Conservation (phyloP, 257 asterid species). For the Agastache rugosa region DNA sequence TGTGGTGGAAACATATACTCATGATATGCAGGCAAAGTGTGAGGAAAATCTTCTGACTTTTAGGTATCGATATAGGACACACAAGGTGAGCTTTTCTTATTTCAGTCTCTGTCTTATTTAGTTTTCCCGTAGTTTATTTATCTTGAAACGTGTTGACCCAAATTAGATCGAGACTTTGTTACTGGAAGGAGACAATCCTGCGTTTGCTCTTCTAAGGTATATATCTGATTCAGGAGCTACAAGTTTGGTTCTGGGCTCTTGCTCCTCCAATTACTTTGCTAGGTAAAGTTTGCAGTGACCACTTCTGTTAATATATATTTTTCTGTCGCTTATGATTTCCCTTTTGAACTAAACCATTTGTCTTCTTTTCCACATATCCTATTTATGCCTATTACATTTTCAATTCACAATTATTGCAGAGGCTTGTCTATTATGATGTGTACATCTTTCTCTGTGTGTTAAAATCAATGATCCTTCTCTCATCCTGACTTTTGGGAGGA, state of each 20-base stretch:
- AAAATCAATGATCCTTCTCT: slow-evolving; percentile 4
- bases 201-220: slow-evolving; percentile 63
- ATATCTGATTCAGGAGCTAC: slow-evolving; percentile 57
- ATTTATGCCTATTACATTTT: not conserved
- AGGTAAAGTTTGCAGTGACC: slow-evolving; percentile 53
- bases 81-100: slow-evolving; percentile 48
- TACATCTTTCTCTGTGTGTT: slow-evolving; percentile 5
- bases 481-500: slow-evolving; percentile 8
- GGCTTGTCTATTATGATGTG: not conserved
- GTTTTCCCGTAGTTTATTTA: slow-evolving; percentile 28
- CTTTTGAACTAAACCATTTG: not conserved
- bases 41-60: slow-evolving; percentile 58
- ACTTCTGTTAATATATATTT: slow-evolving; percentile 16
- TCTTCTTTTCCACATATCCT: not conserved
- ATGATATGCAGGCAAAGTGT: slow-evolving; percentile 63
- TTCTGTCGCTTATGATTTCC: slow-evolving; percentile 10
- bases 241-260: slow-evolving; percentile 77
- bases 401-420: not conserved
- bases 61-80: slow-evolving; percentile 46
- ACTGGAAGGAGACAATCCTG: slow-evolving; percentile 83
- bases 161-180: slow-evolving; percentile 67
- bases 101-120: slow-evolving; percentile 15
- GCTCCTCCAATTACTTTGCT: slow-evolving; percentile 54
- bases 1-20: slow-evolving; percentile 58
- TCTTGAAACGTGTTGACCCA: slow-evolving; percentile 33